These are phyloP conservation scores for Mucor plumbeus DNA, from an alignment of 371 early-diverging fungal species.

Conservation along the genomic window DNA sequence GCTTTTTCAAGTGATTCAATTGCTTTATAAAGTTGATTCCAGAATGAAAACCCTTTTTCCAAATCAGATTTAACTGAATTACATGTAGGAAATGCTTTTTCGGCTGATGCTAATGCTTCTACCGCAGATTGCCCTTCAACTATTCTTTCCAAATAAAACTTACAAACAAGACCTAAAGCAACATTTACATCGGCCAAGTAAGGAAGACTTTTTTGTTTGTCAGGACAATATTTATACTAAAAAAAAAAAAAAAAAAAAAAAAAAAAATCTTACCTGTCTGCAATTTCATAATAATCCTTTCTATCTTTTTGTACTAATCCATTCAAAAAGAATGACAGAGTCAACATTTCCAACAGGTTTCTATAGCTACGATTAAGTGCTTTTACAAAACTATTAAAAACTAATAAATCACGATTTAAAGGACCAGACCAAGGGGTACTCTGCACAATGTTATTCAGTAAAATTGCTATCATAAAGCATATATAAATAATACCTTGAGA, in stretches of 20 bases:
- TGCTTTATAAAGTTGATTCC: conserved; percentile 51
- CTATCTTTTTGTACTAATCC: conserved; percentile 57
- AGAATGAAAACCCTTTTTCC: conserved; percentile 55
- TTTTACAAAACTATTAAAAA: conserved; percentile 73
- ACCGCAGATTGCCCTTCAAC: conserved; percentile 26
- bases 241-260: neutral
- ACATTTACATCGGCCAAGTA: conserved; percentile 59
- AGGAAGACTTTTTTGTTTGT: conserved; percentile 46
- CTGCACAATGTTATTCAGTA: conserved; percentile 24
- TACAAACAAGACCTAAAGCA: conserved; percentile 57
- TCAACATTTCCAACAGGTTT: conserved; percentile 66
- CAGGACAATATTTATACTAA: neutral
- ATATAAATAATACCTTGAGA: conserved; percentile 39
- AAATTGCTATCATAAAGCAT: neutral
- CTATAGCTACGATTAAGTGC: conserved; percentile 65
- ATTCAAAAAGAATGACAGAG: conserved; percentile 60
- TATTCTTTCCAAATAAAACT: conserved; percentile 50
- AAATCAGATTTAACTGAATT: conserved; percentile 48
- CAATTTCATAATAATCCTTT: conserved; percentile 56
- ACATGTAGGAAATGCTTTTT: conserved; percentile 52
- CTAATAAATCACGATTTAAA: conserved; percentile 75
- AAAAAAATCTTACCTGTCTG: conserved; percentile 41
- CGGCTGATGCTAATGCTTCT: conserved; percentile 37
- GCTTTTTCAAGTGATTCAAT: conserved; percentile 36
- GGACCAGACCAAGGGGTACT: conserved; percentile 67